Evolutionary conservation across 352 stramenopile genomes (phyloP), one percentile per base, ranked within the genome.

Genomic region (Sclerospora graminicola): DNA sequence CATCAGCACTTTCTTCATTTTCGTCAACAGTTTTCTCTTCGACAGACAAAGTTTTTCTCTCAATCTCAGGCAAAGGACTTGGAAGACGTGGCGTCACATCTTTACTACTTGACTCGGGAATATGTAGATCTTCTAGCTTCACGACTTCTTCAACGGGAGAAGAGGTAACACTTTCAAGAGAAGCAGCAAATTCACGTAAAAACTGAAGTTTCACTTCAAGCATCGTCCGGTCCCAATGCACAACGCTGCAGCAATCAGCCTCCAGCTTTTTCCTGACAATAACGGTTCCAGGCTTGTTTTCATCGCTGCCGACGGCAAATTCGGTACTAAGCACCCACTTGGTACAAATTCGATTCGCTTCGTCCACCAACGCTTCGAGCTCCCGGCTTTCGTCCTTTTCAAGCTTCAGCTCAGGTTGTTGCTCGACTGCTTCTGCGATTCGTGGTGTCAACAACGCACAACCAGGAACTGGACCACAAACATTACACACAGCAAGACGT

Each of bases 291-390:
- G 40, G 15, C 3, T 54, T 34, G 0, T 14, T 24, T 21, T 27
- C 37, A 8, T 41, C 31, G 2, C 27, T 35, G 28, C 46, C 54
- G n/a, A 70, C 37, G 1, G 54, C 33, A 37, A 81, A 78, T 16
- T 68, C 60, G 34, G 69, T 82, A 26, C 63, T 58, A 11, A 87
- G 41, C 2, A 68, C 39, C 66, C 59, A 82, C 26, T 76, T 67
- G 1, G 57, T 43, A 31, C 66, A 84, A 32, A 89, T 76, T 8
- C 44, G 41, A 29, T 86, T 89, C 0, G 76, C 76, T 56, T 83
- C 73, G 1, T 61, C 45, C 4, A 86, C 57, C 2, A 83, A 18
- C 11, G 37, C 42, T 32, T 59, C 43, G n/a, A 66, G 46, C 5
- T 49, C 39, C 11, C 33, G 52, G 7, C 36, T 41, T 41, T 60